Percentiles rank a stretch among this genome's conserved stretches.
Evolutionary conservation across 1,284 basidiomycete species (phyloP).

Genomic region (Violaceomyces palustris): DNA sequence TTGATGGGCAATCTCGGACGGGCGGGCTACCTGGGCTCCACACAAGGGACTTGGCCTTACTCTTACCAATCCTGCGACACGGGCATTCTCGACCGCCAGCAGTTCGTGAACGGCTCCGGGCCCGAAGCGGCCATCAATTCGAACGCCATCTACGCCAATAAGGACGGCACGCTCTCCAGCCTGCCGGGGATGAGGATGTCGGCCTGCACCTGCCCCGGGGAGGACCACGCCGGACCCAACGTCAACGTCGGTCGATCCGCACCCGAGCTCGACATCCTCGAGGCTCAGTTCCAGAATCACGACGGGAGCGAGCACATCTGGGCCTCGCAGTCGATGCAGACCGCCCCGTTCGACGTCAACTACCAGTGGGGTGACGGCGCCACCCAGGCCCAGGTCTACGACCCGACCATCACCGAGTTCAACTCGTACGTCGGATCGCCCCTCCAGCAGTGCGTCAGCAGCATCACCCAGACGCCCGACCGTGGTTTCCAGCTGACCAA

Average conservation of each 20-base stretch:
- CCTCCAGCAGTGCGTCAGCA: conserved; percentile 51
- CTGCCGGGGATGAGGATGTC: conserved; percentile 47
- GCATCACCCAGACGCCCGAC: conserved; percentile 34
- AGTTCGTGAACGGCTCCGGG: conserved; percentile 30
- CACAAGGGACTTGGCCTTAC: conserved; percentile 54
- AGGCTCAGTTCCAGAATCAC: conserved; percentile 58
- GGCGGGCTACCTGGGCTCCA: conserved; percentile 50
- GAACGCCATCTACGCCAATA: conserved; percentile 11
- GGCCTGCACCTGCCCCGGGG: conserved; percentile 44
- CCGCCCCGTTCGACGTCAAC: conserved; percentile 50
- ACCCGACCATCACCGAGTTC: conserved; percentile 18
- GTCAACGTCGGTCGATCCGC: conserved; percentile 41
- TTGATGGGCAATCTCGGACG: conserved; percentile 47
- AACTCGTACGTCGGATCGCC: conserved; percentile 48
- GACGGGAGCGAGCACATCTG: conserved; percentile 30
- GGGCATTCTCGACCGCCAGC: conserved; percentile 47
- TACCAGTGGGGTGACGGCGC: conserved; percentile 42
- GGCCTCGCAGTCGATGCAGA: conserved; percentile 49
- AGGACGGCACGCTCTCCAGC: conserved; percentile 33
- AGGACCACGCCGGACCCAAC: conserved; percentile 47
- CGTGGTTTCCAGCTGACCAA: conserved; percentile 28
- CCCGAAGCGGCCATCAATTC: conserved; percentile 27
- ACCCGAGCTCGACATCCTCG: conserved; percentile 52
- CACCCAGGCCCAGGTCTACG: conserved; percentile 18
- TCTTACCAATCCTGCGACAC: conserved; percentile 52